Evolutionary conservation across 495 filamentous ascomycete genomes (phyloP).

Genomic region (Podospora bellae-mahoneyi): DNA sequence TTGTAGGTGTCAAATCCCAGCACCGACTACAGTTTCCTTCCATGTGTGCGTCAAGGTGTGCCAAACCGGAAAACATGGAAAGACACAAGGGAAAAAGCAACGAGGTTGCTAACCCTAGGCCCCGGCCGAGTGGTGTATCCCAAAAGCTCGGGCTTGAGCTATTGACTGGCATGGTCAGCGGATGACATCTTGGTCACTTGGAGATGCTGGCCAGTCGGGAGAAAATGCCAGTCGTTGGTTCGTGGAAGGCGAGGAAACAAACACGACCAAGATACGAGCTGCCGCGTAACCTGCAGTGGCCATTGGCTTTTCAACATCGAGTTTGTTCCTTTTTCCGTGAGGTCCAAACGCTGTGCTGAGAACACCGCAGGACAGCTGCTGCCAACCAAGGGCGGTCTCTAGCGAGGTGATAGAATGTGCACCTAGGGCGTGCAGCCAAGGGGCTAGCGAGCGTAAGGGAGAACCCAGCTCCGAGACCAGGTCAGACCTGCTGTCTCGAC

Average conservation of each 20-base stretch:
- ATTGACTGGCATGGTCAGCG: neutral
- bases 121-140: neutral
- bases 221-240: neutral
- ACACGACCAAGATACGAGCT: slow-evolving; percentile 24
- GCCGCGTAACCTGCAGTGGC: slow-evolving; percentile 23
- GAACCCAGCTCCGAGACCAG: neutral
- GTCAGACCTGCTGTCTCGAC: neutral
- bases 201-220: slow-evolving; percentile 11
- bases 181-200: neutral
- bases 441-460: neutral
- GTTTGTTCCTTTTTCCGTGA: neutral
- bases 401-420: neutral
- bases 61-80: neutral
- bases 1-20: neutral
- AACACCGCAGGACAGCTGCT: neutral
- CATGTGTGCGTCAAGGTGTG: neutral
- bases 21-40: neutral
- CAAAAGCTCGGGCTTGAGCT: neutral
- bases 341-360: neutral
- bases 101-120: neutral
- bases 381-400: neutral
- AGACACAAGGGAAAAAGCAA: neutral
- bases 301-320: neutral
- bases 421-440: neutral
- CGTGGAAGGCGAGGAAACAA: neutral